phyloP scores from a whole-genome alignment of 169 alveolate species.

The Eimeria mitis region DNA sequence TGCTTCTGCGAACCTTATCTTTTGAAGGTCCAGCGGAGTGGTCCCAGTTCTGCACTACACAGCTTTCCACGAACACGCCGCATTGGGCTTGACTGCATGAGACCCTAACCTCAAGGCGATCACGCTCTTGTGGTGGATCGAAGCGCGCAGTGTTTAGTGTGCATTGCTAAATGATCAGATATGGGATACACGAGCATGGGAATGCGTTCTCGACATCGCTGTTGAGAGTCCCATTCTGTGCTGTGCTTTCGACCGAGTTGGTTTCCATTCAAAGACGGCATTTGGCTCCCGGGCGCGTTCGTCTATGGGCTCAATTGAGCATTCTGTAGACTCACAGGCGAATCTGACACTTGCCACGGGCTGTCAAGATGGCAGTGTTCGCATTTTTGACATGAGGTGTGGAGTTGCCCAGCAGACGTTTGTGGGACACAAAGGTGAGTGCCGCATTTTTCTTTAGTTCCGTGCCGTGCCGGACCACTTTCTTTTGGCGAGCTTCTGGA shows the following conservation, averaged over 20 bases:
- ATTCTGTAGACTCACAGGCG: constrained; percentile 23
- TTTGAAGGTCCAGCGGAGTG: background rate
- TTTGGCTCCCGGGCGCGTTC: background rate
- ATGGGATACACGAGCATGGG: constrained; percentile 81
- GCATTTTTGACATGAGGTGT: constrained; percentile 70
- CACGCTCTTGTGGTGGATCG: too few species aligned
- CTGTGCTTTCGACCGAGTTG: constrained; percentile 64
- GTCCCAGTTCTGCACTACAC: background rate
- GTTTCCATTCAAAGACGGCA: constrained; percentile 33
- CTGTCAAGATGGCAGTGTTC: constrained; percentile 60
- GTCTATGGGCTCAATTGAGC: background rate
- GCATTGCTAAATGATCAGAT: constrained; percentile 44
- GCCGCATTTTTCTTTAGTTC: background rate
- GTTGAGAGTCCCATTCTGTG: constrained; percentile 46
- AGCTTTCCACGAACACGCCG: background rate
- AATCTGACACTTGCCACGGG: constrained; percentile 54
- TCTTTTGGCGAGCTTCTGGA: background rate
- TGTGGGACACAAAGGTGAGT: constrained; percentile 53
- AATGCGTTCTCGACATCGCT: constrained; percentile 59
- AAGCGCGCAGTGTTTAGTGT: background rate
- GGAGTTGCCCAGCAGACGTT: constrained; percentile 66
- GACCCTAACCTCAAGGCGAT: background rate
- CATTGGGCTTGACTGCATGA: background rate
- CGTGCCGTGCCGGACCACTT: background rate
- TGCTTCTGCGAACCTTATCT: background rate